A percentile compares a stretch with the other conserved stretches of the same genome.
Conservation (phyloP, 139 green algal genomes). For the Trebouxia sp. region DNA sequence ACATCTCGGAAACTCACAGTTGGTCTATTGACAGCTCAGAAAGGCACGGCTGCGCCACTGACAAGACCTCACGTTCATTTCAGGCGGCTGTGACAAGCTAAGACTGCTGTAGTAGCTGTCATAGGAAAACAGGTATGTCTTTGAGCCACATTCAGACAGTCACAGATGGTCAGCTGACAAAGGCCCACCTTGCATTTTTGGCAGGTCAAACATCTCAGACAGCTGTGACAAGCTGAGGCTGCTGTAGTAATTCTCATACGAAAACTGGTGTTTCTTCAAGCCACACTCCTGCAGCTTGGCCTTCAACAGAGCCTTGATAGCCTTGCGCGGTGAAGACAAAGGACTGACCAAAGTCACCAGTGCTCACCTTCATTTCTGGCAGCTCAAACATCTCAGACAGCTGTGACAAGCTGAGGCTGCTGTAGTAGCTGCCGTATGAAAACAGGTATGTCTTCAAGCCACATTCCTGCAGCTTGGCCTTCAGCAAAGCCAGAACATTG, state of each 20-base stretch:
- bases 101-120: slow-evolving; percentile 82
- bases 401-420: slow-evolving; percentile 80
- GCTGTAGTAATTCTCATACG: slow-evolving; percentile 82
- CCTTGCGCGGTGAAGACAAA: not conserved
- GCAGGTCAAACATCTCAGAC: slow-evolving; percentile 86
- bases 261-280: slow-evolving; percentile 91
- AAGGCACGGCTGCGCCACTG: no score
- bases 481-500: slow-evolving; percentile 79
- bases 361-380: slow-evolving; percentile 65
- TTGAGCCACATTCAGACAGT: slow-evolving; percentile 84
- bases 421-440: slow-evolving; percentile 84
- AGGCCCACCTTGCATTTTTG: slow-evolving; percentile 71
- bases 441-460: slow-evolving; percentile 94
- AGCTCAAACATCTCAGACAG: slow-evolving; percentile 92
- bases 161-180: slow-evolving; percentile 35
- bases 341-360: not conserved
- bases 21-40: no score
- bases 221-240: slow-evolving; percentile 86
- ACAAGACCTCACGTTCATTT: slow-evolving; percentile 59
- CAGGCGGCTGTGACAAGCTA: slow-evolving; percentile 79
- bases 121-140: slow-evolving; percentile 93
- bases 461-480: slow-evolving; percentile 83
- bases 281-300: slow-evolving; percentile 84
- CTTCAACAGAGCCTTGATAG: slow-evolving; percentile 61
- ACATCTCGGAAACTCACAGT: no score